A percentile compares a stretch with the other conserved stretches of the same genome.
Conservation (phyloP, 1,139 yeast genomes). For the Torulaspora globosa region DNA sequence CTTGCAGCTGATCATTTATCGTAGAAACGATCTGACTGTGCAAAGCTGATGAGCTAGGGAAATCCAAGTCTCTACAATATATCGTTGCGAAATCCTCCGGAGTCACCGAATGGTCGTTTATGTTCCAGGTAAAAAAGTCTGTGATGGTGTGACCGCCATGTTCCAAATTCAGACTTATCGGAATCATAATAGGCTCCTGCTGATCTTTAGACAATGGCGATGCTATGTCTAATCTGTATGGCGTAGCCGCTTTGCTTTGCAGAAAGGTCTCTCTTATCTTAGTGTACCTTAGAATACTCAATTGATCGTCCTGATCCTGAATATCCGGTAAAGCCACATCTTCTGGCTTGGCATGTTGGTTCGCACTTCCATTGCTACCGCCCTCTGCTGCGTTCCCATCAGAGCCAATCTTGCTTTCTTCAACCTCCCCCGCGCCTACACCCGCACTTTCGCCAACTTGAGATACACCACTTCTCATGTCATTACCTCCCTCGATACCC, state of each 20-base stretch:
- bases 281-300: slow-evolving; percentile 35
- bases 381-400: slow-evolving; percentile 25
- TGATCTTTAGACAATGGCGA: slow-evolving; percentile 20
- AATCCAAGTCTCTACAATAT: slow-evolving; percentile 76
- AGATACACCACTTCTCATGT: too few species aligned
- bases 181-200: slow-evolving; percentile 51
- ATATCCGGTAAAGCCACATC: slow-evolving; percentile 34
- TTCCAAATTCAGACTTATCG: slow-evolving; percentile 74
- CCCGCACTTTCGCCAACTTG: slow-evolving; percentile 9
- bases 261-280: slow-evolving; percentile 35
- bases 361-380: slow-evolving; percentile 11
- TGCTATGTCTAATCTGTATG: slow-evolving; percentile 29
- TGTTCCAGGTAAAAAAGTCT: slow-evolving; percentile 88
- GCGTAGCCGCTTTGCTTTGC: slow-evolving; percentile 34
- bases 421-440: slow-evolving; percentile 22
- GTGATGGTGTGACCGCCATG: slow-evolving; percentile 61
- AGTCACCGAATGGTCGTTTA: slow-evolving; percentile 69
- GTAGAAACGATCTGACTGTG: slow-evolving; percentile 65
- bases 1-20: slow-evolving; percentile 76
- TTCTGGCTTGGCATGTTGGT: slow-evolving; percentile 15
- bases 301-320: slow-evolving; percentile 31
- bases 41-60: slow-evolving; percentile 52
- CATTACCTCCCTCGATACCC: slow-evolving; percentile 11
- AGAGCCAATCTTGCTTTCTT: slow-evolving; percentile 29
- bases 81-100: slow-evolving; percentile 82